Evolutionary conservation across 2,329 filamentous ascomycete genomes (phyloP).

Genomic region (Neofusicoccum parvum): DNA sequence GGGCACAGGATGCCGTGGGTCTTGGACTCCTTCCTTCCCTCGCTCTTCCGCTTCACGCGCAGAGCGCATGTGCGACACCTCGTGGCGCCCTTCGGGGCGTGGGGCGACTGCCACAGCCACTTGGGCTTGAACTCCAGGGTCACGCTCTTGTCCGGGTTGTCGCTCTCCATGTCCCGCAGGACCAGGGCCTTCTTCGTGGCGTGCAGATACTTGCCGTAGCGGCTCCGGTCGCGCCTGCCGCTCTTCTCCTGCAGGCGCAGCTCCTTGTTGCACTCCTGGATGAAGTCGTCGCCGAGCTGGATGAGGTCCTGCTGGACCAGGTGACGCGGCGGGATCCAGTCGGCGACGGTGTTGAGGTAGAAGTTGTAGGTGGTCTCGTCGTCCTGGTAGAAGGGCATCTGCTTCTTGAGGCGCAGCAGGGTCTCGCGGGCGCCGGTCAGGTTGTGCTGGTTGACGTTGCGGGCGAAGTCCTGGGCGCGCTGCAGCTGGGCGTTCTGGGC

Average conservation of each 20-base stretch:
- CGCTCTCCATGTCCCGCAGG: slow-evolving; percentile 20
- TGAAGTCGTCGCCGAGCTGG: slow-evolving; percentile 2
- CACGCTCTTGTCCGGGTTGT: slow-evolving; percentile 16
- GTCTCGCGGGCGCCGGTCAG: slow-evolving; percentile 16
- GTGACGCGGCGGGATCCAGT: slow-evolving; percentile 17
- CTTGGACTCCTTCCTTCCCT: slow-evolving; percentile 27
- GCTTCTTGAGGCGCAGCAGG: slow-evolving; percentile 21
- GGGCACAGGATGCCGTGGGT: slow-evolving; percentile 39
- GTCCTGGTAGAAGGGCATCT: slow-evolving; percentile 21
- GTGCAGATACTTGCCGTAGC: slow-evolving; percentile 11
- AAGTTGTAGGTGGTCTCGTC: slow-evolving; percentile 19
- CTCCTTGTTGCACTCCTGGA: slow-evolving; percentile 17
- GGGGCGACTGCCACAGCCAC: slow-evolving; percentile 51
- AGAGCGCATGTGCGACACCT: slow-evolving; percentile 52
- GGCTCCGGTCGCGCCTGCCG: background rate
- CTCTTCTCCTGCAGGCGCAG: slow-evolving; percentile 5
- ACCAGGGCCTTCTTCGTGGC: slow-evolving; percentile 4
- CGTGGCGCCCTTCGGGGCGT: slow-evolving; percentile 39
- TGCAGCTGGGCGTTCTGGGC: background rate
- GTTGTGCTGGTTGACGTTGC: slow-evolving; percentile 11
- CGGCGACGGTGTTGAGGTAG: slow-evolving; percentile 17
- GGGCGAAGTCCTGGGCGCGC: background rate
- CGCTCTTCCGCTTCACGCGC: slow-evolving; percentile 36
- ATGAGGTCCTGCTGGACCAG: slow-evolving; percentile 20
- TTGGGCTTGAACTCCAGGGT: slow-evolving; percentile 51